A percentile compares a stretch with the other conserved stretches of the same genome.
These are phyloP conservation scores for Collybia mongolica DNA, from an alignment of 768 basidiomycete species.

Conservation along the genomic window DNA sequence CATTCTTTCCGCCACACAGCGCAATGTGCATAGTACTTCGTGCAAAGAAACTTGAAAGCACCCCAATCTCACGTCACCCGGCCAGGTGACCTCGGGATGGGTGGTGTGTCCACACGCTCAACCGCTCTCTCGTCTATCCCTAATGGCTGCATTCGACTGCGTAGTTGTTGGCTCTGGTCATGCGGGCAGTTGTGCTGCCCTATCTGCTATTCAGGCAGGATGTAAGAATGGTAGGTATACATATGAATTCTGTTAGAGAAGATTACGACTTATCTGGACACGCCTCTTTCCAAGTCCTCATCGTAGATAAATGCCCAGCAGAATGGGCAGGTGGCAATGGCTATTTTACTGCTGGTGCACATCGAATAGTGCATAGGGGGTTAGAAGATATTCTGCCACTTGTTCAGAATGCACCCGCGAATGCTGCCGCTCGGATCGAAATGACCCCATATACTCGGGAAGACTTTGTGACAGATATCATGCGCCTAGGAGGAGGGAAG, in stretches of 20 bases:
- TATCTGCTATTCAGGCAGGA: slow-evolving; percentile 58
- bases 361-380: slow-evolving; percentile 62
- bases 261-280: neutral
- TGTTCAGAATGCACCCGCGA: slow-evolving; percentile 45
- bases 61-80: slow-evolving; percentile 2
- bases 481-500: slow-evolving; percentile 52
- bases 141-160: slow-evolving; percentile 41
- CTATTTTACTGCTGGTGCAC: slow-evolving; percentile 70
- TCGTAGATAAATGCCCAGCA: slow-evolving; percentile 63
- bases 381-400: slow-evolving; percentile 58
- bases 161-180: slow-evolving; percentile 67
- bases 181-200: slow-evolving; percentile 65
- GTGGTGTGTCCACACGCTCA: slow-evolving; percentile 1
- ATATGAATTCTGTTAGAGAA: too few species aligned
- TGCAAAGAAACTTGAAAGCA: neutral
- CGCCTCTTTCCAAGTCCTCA: slow-evolving; percentile 37
- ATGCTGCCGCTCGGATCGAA: slow-evolving; percentile 44
- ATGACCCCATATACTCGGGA: slow-evolving; percentile 56
- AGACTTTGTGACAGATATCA: slow-evolving; percentile 57
- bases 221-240: slow-evolving; percentile 42
- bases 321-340: slow-evolving; percentile 72
- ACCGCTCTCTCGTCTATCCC: neutral
- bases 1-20: too few species aligned
- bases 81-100: slow-evolving; percentile 9
- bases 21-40: too few species aligned